Base-by-base conservation (phyloP, 139 green algal species). In the Tetratostichococcus sp. region DNA sequence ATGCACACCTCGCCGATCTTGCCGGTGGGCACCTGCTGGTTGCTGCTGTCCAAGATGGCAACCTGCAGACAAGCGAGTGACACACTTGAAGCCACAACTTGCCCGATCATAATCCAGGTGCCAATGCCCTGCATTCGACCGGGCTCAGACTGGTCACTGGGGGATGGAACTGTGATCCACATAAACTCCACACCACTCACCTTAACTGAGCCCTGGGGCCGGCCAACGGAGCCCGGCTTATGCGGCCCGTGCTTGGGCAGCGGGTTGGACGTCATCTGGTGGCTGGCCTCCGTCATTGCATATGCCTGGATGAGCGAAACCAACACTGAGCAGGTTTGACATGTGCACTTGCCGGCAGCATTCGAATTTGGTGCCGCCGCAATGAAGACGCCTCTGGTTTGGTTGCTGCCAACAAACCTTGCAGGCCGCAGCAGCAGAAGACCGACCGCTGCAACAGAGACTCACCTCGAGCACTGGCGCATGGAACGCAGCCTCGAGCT, bases 201-300 rank as follows among this genome's bases (percentile, higher is more conserved):
- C 67, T 78, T 50, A 22, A 86, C 80, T 32, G 50, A 75, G 70
- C 83, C 83, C 77, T 85, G 80, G 26, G 81, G 59, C 23, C 35
- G 67, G 30, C 85, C 87, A 32, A 92, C 87, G 0, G 78, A 88
- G 65, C 87, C 89, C 0, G 86, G 75, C 76, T 89, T 89, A 75
- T 82, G 85, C 0, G 80, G 77, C 2, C 89, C 87, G 19, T 86
- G 35, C 68, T 87, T 83, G n/a, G 88, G 87, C 75, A 96, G 81
- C 1, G 89, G 90, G 80, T 95, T 96, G 74, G 77, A 86, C 6
- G 81, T 93, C 91, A 94, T 96, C 82, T 94, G 92, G 82, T 95
- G 92, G 65, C 70, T 84, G 4, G 91, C 92, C 81, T 97, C 92
- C 8, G 91, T 95, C 92, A 97, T 97, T 0, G 90, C 89, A 76